A percentile compares a stretch with the other conserved stretches of the same genome.
phyloP scores from a whole-genome alignment of 768 basidiomycete genomes.

The Gloeophyllum trabeum region DNA sequence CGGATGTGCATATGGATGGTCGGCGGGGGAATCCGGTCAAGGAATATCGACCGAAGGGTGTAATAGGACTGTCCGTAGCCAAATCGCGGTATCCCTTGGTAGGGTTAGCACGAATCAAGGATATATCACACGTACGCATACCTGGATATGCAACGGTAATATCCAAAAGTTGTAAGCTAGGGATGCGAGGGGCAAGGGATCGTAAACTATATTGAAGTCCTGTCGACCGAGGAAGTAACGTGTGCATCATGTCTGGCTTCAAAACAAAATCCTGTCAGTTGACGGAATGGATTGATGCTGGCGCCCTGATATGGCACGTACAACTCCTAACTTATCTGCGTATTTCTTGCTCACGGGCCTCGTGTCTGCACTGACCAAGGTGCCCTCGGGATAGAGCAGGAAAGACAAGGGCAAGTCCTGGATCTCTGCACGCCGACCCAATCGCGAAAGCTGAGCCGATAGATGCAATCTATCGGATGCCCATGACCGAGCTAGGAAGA shows the following conservation, averaged over 20 bases:
- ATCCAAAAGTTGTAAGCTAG: constrained; percentile 75
- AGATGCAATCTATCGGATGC: constrained; percentile 69
- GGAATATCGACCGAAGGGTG: constrained; percentile 82
- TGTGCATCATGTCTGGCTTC: constrained; percentile 69
- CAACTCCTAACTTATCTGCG: constrained; percentile 81
- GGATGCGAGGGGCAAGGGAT: constrained; percentile 68
- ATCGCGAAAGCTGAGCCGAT: constrained; percentile 47
- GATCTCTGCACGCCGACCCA: constrained; percentile 60
- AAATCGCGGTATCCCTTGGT: constrained; percentile 70
- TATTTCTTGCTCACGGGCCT: constrained; percentile 78
- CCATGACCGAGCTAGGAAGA: constrained; percentile 90
- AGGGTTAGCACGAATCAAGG: too few relatives aligned
- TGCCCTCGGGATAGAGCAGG: constrained; percentile 92
- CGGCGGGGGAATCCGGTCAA: constrained; percentile 72
- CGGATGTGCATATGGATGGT: constrained; percentile 81
- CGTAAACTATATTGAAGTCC: constrained; percentile 81
- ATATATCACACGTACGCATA: constrained; percentile 16
- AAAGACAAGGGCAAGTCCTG: constrained; percentile 67
- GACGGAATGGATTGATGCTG: neutral
- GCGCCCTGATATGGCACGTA: constrained; percentile 32
- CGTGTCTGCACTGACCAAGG: constrained; percentile 81
- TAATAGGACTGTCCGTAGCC: constrained; percentile 86
- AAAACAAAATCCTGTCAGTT: neutral
- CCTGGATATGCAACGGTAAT: constrained; percentile 90
- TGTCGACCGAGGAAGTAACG: constrained; percentile 87